Conservation (phyloP, 2,329 filamentous ascomycete genomes). For the Celoporthe dispersa region DNA sequence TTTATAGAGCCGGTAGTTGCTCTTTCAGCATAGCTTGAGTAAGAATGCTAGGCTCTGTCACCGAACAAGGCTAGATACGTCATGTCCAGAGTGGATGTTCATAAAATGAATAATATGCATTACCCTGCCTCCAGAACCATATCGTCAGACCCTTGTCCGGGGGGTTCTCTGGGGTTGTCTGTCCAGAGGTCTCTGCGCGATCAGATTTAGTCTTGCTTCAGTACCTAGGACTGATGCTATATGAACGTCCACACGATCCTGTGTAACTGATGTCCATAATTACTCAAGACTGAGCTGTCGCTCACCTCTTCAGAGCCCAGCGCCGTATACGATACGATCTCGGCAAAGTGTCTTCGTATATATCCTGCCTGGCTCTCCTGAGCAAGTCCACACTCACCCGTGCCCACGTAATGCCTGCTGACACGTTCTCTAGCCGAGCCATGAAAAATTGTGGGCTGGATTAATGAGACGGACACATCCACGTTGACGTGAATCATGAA, state of each 20-base stretch:
- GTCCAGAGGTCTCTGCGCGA: background rate
- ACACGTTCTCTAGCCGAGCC: background rate
- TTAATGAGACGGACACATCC: background rate
- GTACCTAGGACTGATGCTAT: no score
- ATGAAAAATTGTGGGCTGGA: background rate
- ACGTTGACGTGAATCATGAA: background rate
- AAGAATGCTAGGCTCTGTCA: background rate
- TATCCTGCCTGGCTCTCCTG: background rate
- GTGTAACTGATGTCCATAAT: background rate
- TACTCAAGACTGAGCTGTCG: background rate
- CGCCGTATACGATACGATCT: background rate
- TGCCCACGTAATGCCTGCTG: background rate
- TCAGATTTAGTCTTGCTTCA: background rate
- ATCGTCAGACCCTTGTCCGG: background rate
- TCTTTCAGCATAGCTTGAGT: background rate
- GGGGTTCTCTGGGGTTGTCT: background rate
- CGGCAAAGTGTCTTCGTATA: background rate
- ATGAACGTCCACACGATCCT: no score
- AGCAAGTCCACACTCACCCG: background rate
- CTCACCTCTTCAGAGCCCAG: no score
- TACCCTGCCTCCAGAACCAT: background rate
- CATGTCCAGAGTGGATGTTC: background rate
- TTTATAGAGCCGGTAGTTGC: background rate
- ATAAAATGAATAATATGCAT: background rate
- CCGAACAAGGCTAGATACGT: background rate